Base-by-base conservation (phyloP, 352 stramenopile species). In the Pythium angustatum region DNA sequence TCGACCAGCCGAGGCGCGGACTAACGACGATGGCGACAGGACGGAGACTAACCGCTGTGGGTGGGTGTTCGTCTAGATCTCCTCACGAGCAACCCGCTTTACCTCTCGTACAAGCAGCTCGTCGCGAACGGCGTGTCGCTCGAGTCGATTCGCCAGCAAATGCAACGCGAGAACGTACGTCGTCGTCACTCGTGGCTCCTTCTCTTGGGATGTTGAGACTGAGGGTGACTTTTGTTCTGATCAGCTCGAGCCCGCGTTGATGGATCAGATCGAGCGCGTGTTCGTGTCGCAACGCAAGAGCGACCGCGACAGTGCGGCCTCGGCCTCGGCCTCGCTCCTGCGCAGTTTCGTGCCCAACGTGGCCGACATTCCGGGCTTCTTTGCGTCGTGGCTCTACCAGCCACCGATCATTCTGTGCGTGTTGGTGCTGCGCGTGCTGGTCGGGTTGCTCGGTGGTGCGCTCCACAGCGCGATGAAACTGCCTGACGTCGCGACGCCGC, bases 391-490 rank as follows among this genome's bases (percentile, higher is more conserved):
- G 21, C 11, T 89, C 28, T 61, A 53, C 34, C 79, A 88, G 11
- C 85, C 85, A n/a, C 85, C 85, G 7, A 72, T 93, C 62, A 69
- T 87, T 19, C 38, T 90, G 27, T 79, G 75, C 36, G 82, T 91
- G 22, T 64, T 93, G 36, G 28, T 88, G 6, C 68, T 88, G 58
- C 77, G 82, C 40, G 41, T 93, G 27, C 10, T 90, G 19, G 63
- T 93, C 31, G 69, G 76, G 2, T 58, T 74, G 7, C 24, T 83
- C 6, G 72, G 67, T 0, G 76, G 69, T n/a, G 49, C 51, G 0
- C 6, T 87, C 41, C 77, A 88, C 59, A 64, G 62, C 26, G 64
- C 66, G 19, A 45, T 90, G 50, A 63, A 78, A 41, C 67, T 92
- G 21, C 83, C 83, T 1, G 76, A 90, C 24, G 77, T 89, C 19